These are phyloP conservation scores for Dendrobium catenatum DNA, from an alignment of 106 monocot genomes.

Conservation along the genomic window DNA sequence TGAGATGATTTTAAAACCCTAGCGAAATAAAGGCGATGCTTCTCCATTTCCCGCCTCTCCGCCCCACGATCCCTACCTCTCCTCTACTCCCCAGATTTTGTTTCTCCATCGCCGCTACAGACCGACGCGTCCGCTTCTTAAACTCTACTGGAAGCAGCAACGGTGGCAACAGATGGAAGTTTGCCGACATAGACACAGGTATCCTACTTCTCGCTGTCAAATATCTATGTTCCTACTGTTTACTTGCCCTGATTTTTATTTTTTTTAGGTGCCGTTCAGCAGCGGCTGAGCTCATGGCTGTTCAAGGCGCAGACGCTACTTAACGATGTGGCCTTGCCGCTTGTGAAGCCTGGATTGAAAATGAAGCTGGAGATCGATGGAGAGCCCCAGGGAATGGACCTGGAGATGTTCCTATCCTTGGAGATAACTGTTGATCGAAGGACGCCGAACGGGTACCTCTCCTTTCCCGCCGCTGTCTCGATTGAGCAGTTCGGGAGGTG, in stretches of 20 bases:
- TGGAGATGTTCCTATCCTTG: constrained; percentile 37
- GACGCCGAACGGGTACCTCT: constrained; percentile 53
- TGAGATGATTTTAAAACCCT: too few relatives aligned
- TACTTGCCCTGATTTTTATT: not conserved
- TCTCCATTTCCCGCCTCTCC: constrained; percentile 3
- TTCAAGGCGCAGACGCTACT: constrained; percentile 50
- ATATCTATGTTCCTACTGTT: not conserved
- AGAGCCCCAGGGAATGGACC: constrained; percentile 25
- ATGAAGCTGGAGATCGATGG: constrained; percentile 12
- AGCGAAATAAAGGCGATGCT: not conserved
- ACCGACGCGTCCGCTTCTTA: constrained; percentile 1
- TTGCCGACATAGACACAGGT: constrained; percentile 45
- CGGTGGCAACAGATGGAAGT: constrained; percentile 37
- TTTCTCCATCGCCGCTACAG: constrained; percentile 5
- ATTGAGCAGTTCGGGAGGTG: constrained; percentile 96
- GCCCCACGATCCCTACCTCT: not conserved
- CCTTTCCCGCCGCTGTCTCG: constrained; percentile 51
- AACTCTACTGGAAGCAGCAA: constrained; percentile 3
- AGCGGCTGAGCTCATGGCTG: constrained; percentile 64
- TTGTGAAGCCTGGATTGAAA: constrained; percentile 34
- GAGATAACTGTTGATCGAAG: constrained; percentile 63
- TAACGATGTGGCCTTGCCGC: constrained; percentile 47
- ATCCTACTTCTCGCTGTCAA: not conserved
- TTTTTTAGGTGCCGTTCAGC: constrained; percentile 43
- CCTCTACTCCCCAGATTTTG: not conserved